Evolutionary conservation across 202 grass and related monocot species (phyloP), one percentile per base, ranked within the genome.

Genomic region (Saccharum hybrid): DNA sequence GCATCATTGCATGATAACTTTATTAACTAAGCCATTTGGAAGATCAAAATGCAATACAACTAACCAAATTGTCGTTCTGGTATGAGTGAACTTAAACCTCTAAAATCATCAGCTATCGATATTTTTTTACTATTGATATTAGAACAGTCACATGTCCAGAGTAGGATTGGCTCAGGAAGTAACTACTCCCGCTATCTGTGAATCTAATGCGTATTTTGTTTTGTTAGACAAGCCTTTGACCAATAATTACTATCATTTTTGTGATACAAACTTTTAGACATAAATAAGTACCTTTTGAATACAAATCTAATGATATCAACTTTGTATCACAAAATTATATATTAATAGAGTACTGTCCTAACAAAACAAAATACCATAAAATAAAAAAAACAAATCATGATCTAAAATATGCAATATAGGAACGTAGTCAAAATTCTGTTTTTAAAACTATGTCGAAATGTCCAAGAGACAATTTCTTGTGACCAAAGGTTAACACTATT

Each of bases 11-110:
- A 54, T 28, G 11, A 48, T 46, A 26, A 30, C 40, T 46, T 52
- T 8, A 79, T 64, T 13, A 81, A 56, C 36, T 45, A n/a, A 70
- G 7, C 6, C 30, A 76, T 39, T 66, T 33, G 56, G 8, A 43
- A 64, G 15, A 77, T 64, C 42, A 67, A 14, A 74, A 74, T 78
- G 38, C 22, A 66, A 41, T 46, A 34, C 15, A 41, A 81, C 22
- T 62, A 73, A 82, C 30, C 8, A 41, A 45, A 23, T 4, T 30
- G 7, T 34, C 28, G 34, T 73, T 72, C 18, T 52, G 26, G 16
- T n/a, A 54, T 0, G 8, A 19, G 45, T 11, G 4, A 48, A 74
- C 2, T 52, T 72, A 30, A 51, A 73, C 43, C 48, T 34, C 12
- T 15, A 10, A 51, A 52, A 52, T 59, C 43, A 34, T 49, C 23